Evolutionary conservation across 306 rosid species (phyloP).

Genomic region (Inga leiocalycina): DNA sequence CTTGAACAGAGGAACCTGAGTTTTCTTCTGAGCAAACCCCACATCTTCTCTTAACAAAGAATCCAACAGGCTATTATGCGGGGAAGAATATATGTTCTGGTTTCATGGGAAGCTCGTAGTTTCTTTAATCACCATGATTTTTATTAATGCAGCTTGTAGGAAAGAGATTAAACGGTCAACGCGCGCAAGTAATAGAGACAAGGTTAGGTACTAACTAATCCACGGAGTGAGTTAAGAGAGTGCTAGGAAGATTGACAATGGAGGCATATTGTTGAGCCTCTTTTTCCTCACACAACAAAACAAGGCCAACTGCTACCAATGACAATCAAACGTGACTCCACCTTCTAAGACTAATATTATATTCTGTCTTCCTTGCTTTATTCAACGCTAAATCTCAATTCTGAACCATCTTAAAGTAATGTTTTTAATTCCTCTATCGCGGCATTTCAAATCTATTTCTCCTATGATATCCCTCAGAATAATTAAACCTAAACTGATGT

Average conservation of each 20-base stretch:
- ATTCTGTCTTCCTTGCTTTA: neutral
- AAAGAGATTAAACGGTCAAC: conserved; percentile 27
- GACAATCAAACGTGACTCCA: conserved; percentile 26
- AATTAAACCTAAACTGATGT: neutral
- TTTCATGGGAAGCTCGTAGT: conserved; percentile 26
- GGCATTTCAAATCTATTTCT: neutral
- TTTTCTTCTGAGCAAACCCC: conserved; percentile 59
- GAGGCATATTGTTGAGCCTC: conserved; percentile 57
- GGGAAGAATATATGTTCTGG: conserved; percentile 8
- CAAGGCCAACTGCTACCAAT: conserved; percentile 57
- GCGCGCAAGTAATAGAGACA: conserved; percentile 33
- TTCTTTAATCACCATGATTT: conserved; percentile 14
- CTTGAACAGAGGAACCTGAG: conserved; percentile 56
- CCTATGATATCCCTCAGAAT: too few relatives aligned
- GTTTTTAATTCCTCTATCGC: neutral
- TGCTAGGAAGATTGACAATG: conserved; percentile 58
- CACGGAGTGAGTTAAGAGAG: conserved; percentile 36
- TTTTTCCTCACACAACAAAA: conserved; percentile 58
- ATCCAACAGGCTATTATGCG: conserved; percentile 26
- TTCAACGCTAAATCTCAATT: neutral
- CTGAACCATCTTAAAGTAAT: neutral
- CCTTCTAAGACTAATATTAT: conserved; percentile 31
- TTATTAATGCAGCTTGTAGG: conserved; percentile 8
- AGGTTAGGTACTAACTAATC: conserved; percentile 53
- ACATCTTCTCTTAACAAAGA: conserved; percentile 40